Base-by-base conservation (phyloP, 805 yeast genomes). In the Wickerhamomyces canadensis region DNA sequence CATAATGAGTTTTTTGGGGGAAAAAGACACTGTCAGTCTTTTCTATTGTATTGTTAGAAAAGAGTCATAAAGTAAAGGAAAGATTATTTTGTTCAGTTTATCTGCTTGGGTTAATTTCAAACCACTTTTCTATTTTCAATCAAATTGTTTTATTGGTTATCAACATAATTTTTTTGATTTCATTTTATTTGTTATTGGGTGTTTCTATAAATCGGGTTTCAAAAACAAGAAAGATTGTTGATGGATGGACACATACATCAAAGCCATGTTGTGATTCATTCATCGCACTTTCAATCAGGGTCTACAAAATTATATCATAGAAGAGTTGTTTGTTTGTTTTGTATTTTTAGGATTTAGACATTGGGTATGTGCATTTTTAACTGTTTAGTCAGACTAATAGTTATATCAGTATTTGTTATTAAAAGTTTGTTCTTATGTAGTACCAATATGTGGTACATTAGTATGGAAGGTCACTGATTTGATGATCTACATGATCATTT, bases 291-390 rank as follows among this genome's bases (percentile, higher is more conserved):
- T 19, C 26, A 29, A 16, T 19, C 16, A 17, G n/a, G 33, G 31
- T 30, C 29, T 31, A 19, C 27, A 32, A 37, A 34, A 37, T 31
- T 30, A n/a, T n/a, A 31, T 40, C 36, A 41, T 44, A 46, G 46
- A 46, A 46, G 42, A 46, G 49, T 34, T 37, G 37, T 40, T 36
- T 34, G 44, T 42, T 41, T 40, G 38, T 39, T 40, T 44, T 41
- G 33, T 32, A 30, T 40, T 36, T 41, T 43, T 44, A 42, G 48
- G 48, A 36, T 46, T 45, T 42, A 46, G 50, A 46, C 50, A 46
- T 46, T 45, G 43, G 46, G 43, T 34, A 17, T 31, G 50, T 44
- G 48, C 46, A 45, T 38, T 38, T 32, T 30, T 18, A 29, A 19
- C 22, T 31, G 31, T 24, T 26, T 25, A 33, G 35, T 27, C 27